These are phyloP conservation scores for Hibiscus tridactylites DNA, from an alignment of 345 rosid species.

Conservation along the genomic window DNA sequence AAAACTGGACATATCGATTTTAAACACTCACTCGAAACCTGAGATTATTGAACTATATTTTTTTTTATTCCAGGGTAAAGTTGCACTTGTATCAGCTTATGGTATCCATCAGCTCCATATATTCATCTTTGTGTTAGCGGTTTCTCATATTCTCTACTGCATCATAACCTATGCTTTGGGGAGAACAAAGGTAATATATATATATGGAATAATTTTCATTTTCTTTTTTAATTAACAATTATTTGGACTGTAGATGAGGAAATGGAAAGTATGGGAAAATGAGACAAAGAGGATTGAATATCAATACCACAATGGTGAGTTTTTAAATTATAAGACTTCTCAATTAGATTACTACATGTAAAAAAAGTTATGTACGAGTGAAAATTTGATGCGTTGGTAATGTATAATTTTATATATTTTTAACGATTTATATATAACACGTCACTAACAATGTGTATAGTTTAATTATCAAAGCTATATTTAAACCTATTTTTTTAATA, in stretches of 20 bases:
- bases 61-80: slow-evolving; percentile 42
- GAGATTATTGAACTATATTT: too few relatives aligned
- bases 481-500: too few relatives aligned
- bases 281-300: slow-evolving; percentile 79
- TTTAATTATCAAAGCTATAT: too few relatives aligned
- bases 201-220: neutral
- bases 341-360: too few relatives aligned
- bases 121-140: slow-evolving; percentile 72
- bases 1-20: too few relatives aligned
- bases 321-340: neutral
- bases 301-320: slow-evolving; percentile 66
- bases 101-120: slow-evolving; percentile 74
- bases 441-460: too few relatives aligned
- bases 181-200: slow-evolving; percentile 47
- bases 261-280: slow-evolving; percentile 79
- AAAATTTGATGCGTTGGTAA: too few relatives aligned
- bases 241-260: slow-evolving; percentile 58
- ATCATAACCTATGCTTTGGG: slow-evolving; percentile 55
- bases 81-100: slow-evolving; percentile 61
- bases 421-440: too few relatives aligned
- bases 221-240: neutral
- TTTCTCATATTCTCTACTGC: slow-evolving; percentile 58
- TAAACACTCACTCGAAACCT: too few relatives aligned
- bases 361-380: too few relatives aligned
- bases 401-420: too few relatives aligned